Evolutionary conservation across 306 rosid genomes (phyloP).

Genomic region (Casuarina equisetifolia): DNA sequence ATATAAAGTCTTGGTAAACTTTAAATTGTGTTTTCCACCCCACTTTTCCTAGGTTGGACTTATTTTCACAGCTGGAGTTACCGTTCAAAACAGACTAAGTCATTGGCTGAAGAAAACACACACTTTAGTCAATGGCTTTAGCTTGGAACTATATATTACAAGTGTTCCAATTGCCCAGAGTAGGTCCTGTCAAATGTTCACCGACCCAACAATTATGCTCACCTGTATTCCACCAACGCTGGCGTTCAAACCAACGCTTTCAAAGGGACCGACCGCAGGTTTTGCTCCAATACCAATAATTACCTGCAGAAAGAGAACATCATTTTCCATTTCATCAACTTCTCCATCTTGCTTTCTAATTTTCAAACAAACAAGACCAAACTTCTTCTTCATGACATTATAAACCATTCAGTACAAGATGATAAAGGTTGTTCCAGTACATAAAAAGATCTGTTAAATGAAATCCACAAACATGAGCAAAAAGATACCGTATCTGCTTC

Average conservation of each 20-base stretch:
- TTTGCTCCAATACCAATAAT: constrained; percentile 85
- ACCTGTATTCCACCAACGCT: constrained; percentile 87
- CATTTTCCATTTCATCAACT: constrained; percentile 4
- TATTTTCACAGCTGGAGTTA: background rate
- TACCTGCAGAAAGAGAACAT: constrained; percentile 53
- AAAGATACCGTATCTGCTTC: constrained; percentile 78
- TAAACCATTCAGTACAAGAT: constrained; percentile 12
- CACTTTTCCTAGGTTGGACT: background rate
- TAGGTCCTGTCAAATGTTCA: background rate
- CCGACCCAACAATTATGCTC: constrained; percentile 9
- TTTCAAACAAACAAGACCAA: background rate
- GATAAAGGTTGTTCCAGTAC: constrained; percentile 1
- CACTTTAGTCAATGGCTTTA: background rate
- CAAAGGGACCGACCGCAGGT: constrained; percentile 84
- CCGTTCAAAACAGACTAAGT: background rate
- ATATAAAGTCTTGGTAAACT: constrained; percentile 6
- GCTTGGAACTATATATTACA: background rate
- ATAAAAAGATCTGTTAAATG: background rate
- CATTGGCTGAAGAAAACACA: background rate
- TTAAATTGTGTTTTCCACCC: background rate
- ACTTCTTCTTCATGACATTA: background rate
- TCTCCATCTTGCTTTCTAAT: constrained; percentile 12
- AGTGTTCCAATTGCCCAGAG: background rate
- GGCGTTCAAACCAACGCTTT: constrained; percentile 61
- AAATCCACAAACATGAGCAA: constrained; percentile 2